Conservation (phyloP, 2,329 filamentous ascomycete species). For the Trichoderma afroharzianum region DNA sequence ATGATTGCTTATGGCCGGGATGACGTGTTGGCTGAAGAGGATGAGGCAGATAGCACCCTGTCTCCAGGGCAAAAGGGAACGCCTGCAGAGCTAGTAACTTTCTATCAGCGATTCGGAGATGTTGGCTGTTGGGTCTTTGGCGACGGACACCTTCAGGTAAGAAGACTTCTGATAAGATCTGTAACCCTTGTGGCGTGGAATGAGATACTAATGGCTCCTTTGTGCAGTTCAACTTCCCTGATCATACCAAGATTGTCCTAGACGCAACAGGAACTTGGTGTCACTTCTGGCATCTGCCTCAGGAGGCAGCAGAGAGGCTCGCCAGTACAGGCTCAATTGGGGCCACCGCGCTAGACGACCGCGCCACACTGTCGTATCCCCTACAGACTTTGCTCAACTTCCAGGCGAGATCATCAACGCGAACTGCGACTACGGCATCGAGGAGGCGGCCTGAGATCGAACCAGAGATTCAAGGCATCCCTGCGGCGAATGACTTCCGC, state of each 20-base stretch:
- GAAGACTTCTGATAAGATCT: background rate
- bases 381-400: conserved; percentile 72
- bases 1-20: conserved; percentile 73
- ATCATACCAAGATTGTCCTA: conserved; percentile 80
- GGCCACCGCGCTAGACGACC: conserved; percentile 65
- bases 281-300: conserved; percentile 72
- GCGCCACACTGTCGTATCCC: conserved; percentile 68
- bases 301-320: conserved; percentile 66
- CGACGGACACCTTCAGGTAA: conserved; percentile 73
- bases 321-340: conserved; percentile 63
- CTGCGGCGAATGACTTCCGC: conserved; percentile 68
- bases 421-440: conserved; percentile 43
- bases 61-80: conserved; percentile 36
- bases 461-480: conserved; percentile 59
- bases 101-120: conserved; percentile 77
- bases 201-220: conserved; percentile 23
- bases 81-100: conserved; percentile 62
- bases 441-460: conserved; percentile 59
- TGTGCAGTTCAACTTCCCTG: conserved; percentile 77
- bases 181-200: background rate
- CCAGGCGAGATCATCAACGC: conserved; percentile 42
- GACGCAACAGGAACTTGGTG: conserved; percentile 71
- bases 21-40: conserved; percentile 50
- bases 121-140: conserved; percentile 79
- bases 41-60: conserved; percentile 38